These are phyloP conservation scores for Mycena amicta DNA, from an alignment of 768 basidiomycete genomes.

Conservation along the genomic window DNA sequence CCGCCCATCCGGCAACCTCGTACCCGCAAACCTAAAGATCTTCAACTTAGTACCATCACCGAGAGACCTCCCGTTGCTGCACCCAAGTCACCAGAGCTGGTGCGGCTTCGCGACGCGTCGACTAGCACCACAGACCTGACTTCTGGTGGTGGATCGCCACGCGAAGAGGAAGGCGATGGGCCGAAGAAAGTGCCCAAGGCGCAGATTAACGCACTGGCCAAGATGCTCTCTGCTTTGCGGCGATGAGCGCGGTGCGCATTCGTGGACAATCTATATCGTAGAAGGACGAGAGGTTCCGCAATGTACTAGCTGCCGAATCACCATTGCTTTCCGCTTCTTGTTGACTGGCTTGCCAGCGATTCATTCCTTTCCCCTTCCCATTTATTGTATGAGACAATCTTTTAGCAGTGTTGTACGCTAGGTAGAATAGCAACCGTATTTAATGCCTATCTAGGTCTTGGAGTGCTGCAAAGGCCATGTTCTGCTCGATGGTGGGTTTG, in stretches of 20 bases:
- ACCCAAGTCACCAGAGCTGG: constrained; percentile 47
- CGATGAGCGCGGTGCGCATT: constrained; percentile 43
- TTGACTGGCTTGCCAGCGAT: constrained; percentile 24
- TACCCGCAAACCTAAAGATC: constrained; percentile 67
- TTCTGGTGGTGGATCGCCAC: constrained; percentile 32
- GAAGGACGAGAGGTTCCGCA: constrained; percentile 34
- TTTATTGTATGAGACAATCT: constrained; percentile 22
- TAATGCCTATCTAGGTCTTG: constrained; percentile 30
- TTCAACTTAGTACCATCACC: constrained; percentile 71
- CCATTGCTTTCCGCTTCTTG: constrained; percentile 19
- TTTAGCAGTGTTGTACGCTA: constrained; percentile 20
- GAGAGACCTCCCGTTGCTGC: constrained; percentile 56
- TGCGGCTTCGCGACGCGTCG: constrained; percentile 60
- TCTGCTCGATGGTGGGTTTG: constrained; percentile 76
- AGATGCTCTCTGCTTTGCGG: constrained; percentile 85
- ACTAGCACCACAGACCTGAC: constrained; percentile 75
- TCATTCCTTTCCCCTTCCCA: constrained; percentile 25
- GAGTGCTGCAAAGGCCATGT: constrained; percentile 78
- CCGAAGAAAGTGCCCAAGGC: constrained; percentile 84
- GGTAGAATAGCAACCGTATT: constrained; percentile 26
- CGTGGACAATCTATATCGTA: constrained; percentile 28
- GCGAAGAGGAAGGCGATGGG: constrained; percentile 50
- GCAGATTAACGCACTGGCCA: constrained; percentile 87
- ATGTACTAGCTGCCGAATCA: constrained; percentile 44
- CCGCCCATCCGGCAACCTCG: constrained; percentile 66